Evolutionary conservation across 345 rosid genomes (phyloP), one percentile per base, ranked within the genome.

Genomic region (Theobroma cacao): DNA sequence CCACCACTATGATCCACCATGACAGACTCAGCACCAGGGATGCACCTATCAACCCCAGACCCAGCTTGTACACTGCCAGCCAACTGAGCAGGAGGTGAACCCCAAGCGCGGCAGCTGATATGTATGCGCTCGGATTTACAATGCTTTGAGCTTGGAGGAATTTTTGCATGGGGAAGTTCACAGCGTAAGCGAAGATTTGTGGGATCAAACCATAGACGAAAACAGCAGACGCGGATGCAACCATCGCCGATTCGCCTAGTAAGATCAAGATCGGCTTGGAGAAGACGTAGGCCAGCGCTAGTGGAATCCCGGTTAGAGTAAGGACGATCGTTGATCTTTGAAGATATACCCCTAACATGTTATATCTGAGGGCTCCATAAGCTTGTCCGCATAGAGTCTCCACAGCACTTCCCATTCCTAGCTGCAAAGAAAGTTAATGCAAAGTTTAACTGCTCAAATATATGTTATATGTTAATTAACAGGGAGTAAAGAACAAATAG

Each of bases 351-450:
- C 97, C 98, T 33, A 94, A 83, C 94, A 90, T 88, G 12, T 88
- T 91, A 26, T 85, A 83, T 1, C 85, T 85, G 7, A 80, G 79
- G 2, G 93, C 97, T 0, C 98, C 98, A 36, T 87, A 89, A 0
- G 98, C 97, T 86, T 94, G 98, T 13, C 97, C 97, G n/a, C 98
- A 93, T 6, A 94, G 84, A 0, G 98, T 94, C 75, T 93, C 97
- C n/a, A 91, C 98, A 0, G 98, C 98, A 62, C 98, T 94, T 60
- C 98, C 98, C 98, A 91, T 88, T 9, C 95, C 95, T 11, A 91
- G 75, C 93, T 91, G 78, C 72, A 75, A 30, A 10, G n/a, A n/a
- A n/a, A n/a, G n/a, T n/a, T n/a, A 33, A 36, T 4, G 14, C 33
- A 9, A 1, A 0, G 13, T n/a, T n/a, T n/a, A n/a, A 11, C 14